These are phyloP conservation scores for Salvia hispanica DNA, from an alignment of 257 asterid genomes.

Conservation along the genomic window DNA sequence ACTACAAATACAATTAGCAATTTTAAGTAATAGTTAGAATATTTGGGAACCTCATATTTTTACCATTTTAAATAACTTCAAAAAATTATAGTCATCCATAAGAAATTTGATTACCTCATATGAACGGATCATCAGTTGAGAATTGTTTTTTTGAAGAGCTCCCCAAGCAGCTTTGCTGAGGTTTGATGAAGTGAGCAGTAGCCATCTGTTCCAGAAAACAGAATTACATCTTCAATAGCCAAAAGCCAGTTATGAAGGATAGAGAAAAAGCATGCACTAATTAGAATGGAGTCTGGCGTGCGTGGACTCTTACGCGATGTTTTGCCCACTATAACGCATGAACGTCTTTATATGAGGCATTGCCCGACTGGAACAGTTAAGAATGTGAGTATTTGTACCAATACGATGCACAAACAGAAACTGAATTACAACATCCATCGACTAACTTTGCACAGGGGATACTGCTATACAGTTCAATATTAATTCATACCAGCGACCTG, in stretches of 20 bases:
- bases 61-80: conserved; percentile 2
- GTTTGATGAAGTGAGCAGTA: conserved; percentile 89
- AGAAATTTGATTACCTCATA: conserved; percentile 59
- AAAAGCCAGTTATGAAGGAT: conserved; percentile 25
- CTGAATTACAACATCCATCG: conserved; percentile 8
- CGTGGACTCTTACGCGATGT: conserved; percentile 70
- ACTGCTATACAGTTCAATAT: conserved; percentile 15
- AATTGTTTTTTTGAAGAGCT: conserved; percentile 86
- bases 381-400: conserved; percentile 30
- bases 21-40: not conserved
- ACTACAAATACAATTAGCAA: not conserved
- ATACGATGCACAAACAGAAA: conserved; percentile 15
- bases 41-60: not conserved
- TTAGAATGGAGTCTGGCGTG: conserved; percentile 13
- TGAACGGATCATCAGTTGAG: conserved; percentile 97
- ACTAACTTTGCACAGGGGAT: not conserved
- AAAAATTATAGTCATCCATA: conserved; percentile 7
- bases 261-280: conserved; percentile 10
- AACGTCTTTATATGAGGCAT: conserved; percentile 99
- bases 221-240: conserved; percentile 12
- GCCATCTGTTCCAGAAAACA: conserved; percentile 60
- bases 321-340: conserved; percentile 84
- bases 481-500: conserved; percentile 79
- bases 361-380: conserved; percentile 68
- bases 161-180: conserved; percentile 99